A percentile compares a stretch with the other conserved stretches of the same genome.
These are phyloP conservation scores for Trypanosoma caninum DNA, from an alignment of 208 protist species.

Conservation along the genomic window DNA sequence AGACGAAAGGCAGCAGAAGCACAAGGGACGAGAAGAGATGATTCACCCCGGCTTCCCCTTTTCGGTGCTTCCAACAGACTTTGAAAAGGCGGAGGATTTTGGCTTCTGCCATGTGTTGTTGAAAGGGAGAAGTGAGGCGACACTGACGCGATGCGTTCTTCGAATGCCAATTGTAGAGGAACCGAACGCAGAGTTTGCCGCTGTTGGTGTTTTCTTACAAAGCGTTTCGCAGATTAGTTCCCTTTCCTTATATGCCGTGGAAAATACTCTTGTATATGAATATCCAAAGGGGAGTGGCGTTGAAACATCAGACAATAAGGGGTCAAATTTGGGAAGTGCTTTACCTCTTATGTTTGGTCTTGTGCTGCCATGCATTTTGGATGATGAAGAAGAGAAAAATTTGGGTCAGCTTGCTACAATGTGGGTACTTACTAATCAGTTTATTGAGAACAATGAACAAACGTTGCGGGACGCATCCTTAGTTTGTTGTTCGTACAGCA, in stretches of 20 bases:
- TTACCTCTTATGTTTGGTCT: conserved; percentile 10
- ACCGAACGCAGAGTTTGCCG: background rate
- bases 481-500: background rate
- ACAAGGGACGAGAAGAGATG: no score
- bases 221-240: background rate
- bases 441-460: conserved; percentile 5
- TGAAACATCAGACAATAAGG: no score
- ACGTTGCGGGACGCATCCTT: background rate
- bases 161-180: conserved; percentile 6
- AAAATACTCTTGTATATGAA: conserved; percentile 23
- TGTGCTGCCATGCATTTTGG: conserved; percentile 3
- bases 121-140: conserved; percentile 10
- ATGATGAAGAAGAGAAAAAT: background rate
- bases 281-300: background rate
- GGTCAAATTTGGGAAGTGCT: no score
- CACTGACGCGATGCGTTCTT: conserved; percentile 17
- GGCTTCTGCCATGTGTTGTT: conserved; percentile 17
- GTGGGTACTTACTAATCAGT: conserved; percentile 18
- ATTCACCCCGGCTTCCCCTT: background rate
- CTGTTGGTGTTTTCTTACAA: conserved; percentile 14
- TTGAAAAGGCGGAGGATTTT: background rate
- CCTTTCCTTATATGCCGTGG: conserved; percentile 20
- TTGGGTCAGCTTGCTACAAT: conserved; percentile 7
- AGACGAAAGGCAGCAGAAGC: background rate
- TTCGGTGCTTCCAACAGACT: background rate